Evolutionary conservation across 352 stramenopile genomes (phyloP).

Genomic region (Globisporangium orthogonon): DNA sequence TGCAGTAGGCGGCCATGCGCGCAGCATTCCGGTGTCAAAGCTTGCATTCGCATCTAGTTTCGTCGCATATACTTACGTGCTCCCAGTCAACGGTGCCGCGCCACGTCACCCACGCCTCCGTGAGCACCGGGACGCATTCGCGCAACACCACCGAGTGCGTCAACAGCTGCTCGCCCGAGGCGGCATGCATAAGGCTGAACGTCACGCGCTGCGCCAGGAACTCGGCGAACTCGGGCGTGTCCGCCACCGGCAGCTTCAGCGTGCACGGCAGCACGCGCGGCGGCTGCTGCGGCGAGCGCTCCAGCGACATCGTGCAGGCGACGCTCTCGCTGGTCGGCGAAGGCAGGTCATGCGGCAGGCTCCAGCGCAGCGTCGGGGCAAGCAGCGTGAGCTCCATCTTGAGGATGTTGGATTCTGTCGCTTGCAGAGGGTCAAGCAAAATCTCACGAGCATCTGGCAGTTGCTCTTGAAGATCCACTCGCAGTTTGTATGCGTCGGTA

Average conservation of each 20-base stretch:
- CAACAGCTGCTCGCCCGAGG: conserved; percentile 12
- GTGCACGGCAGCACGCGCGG: conserved; percentile 28
- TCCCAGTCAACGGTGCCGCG: conserved; percentile 21
- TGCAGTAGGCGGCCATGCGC: conserved; percentile 6
- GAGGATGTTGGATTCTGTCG: too few species aligned
- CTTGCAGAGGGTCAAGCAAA: too few species aligned
- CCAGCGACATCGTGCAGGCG: conserved; percentile 15
- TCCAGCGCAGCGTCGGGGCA: conserved; percentile 23
- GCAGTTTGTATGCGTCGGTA: too few species aligned
- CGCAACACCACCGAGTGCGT: conserved; percentile 30
- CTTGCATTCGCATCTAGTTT: too few species aligned
- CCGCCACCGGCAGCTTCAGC: conserved; percentile 19
- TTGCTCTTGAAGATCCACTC: too few species aligned
- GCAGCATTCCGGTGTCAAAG: too few species aligned
- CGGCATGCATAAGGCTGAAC: conserved; percentile 22
- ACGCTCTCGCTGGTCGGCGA: not conserved
- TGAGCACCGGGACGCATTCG: conserved; percentile 45
- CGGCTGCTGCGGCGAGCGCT: conserved; percentile 3
- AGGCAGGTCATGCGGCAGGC: not conserved
- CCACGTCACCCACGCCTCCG: conserved; percentile 38
- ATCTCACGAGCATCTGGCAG: too few species aligned
- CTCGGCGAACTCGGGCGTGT: conserved; percentile 23
- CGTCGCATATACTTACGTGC: conserved; percentile 15
- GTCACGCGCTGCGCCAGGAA: conserved; percentile 29
- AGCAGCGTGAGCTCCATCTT: conserved; percentile 33